phyloP scores from a whole-genome alignment of 768 basidiomycete species.

The Auriscalpium microsporum region DNA sequence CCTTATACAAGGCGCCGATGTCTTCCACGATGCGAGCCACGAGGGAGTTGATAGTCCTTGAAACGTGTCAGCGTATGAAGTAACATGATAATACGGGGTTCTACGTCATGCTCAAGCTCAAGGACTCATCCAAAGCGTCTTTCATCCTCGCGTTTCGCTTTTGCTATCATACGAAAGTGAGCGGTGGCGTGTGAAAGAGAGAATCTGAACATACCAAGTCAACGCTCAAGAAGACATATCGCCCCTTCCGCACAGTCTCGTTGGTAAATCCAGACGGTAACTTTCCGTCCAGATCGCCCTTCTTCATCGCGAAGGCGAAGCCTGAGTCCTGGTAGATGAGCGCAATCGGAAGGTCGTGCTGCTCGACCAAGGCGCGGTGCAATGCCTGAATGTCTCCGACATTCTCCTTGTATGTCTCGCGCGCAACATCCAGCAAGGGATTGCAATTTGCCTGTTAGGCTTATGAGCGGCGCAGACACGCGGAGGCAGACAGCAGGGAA shows the following conservation, averaged over 20 bases:
- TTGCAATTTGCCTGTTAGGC: constrained; percentile 59
- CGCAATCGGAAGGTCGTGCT: constrained; percentile 55
- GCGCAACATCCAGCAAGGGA: constrained; percentile 84
- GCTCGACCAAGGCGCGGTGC: constrained; percentile 47
- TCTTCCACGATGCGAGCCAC: constrained; percentile 59
- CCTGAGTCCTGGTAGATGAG: constrained; percentile 66
- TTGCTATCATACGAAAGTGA: constrained; percentile 39
- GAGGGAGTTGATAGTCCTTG: constrained; percentile 73
- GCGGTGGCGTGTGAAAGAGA: background rate
- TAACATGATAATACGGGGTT: constrained; percentile 6
- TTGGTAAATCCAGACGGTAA: constrained; percentile 71
- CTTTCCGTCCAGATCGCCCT: constrained; percentile 50
- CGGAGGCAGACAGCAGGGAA: too few relatives aligned
- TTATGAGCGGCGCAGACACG: background rate
- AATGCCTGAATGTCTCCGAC: constrained; percentile 78
- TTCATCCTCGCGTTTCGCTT: constrained; percentile 86
- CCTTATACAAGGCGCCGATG: constrained; percentile 79
- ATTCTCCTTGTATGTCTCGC: constrained; percentile 93
- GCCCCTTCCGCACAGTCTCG: constrained; percentile 53
- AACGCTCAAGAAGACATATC: constrained; percentile 70
- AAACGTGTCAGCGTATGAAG: background rate
- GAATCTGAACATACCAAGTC: constrained; percentile 53
- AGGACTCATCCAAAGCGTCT: constrained; percentile 83
- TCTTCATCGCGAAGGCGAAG: constrained; percentile 67
- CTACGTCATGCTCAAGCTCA: constrained; percentile 78